A percentile compares a stretch with the other conserved stretches of the same genome.
Conservation (phyloP, 1,284 basidiomycete species). For the Ceratobasidium sp. region DNA sequence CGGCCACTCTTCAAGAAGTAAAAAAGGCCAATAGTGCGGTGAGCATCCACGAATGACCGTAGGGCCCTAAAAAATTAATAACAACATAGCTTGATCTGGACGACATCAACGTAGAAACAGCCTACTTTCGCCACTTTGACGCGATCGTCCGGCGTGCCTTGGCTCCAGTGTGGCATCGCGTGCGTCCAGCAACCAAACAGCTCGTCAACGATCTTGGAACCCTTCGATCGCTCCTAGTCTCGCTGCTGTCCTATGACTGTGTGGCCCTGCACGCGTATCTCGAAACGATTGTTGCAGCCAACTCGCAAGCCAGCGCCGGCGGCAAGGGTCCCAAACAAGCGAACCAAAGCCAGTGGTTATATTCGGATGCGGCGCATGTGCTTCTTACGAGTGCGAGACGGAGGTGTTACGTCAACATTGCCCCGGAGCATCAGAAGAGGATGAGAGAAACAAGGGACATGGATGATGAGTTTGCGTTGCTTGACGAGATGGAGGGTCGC, state of each 20-base stretch:
- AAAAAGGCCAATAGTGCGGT: slow-evolving; percentile 88
- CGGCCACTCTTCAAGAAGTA: slow-evolving; percentile 86
- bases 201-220: slow-evolving; percentile 89
- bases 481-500: slow-evolving; percentile 66
- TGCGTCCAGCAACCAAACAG: slow-evolving; percentile 89
- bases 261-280: slow-evolving; percentile 92
- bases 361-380: slow-evolving; percentile 86
- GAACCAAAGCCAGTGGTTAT: slow-evolving; percentile 79
- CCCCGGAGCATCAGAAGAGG: slow-evolving; percentile 42
- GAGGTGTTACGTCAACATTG: slow-evolving; percentile 69
- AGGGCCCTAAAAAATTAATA: slow-evolving; percentile 17
- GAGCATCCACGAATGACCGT: slow-evolving; percentile 43
- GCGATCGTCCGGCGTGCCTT: slow-evolving; percentile 86
- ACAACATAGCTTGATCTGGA: slow-evolving; percentile 84
- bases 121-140: slow-evolving; percentile 95
- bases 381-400: slow-evolving; percentile 86
- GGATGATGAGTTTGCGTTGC: slow-evolving; percentile 72
- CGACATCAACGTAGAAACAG: slow-evolving; percentile 90
- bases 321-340: slow-evolving; percentile 59
- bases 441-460: slow-evolving; percentile 55
- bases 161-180: slow-evolving; percentile 96
- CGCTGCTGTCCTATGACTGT: slow-evolving; percentile 89
- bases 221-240: slow-evolving; percentile 82
- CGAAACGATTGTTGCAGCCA: slow-evolving; percentile 85
- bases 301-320: slow-evolving; percentile 60